phyloP scores from a whole-genome alignment of 164 flowering plant genomes.

The Nymphaea colorata region DNA sequence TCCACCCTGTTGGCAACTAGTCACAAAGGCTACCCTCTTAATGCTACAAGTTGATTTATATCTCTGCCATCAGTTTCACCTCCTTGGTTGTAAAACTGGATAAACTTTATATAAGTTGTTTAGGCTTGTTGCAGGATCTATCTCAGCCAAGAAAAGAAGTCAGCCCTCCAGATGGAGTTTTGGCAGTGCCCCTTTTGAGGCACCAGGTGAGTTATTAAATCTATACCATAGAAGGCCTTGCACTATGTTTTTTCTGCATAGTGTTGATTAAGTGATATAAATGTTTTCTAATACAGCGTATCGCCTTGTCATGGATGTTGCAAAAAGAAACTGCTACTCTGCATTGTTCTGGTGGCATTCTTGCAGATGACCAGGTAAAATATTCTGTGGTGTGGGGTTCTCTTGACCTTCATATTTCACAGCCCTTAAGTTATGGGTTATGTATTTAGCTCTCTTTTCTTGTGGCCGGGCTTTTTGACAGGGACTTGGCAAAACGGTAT shows the following conservation, averaged over 20 bases:
- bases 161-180: slow-evolving; percentile 63
- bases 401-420: slow-evolving; percentile 1
- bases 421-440: background rate
- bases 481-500: slow-evolving; percentile 91
- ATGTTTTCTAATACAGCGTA: slow-evolving; percentile 32
- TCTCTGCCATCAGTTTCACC: background rate
- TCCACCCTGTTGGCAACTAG: background rate
- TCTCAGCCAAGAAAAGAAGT: slow-evolving; percentile 72
- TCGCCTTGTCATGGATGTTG: slow-evolving; percentile 93
- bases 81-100: background rate
- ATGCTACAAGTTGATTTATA: background rate
- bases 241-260: background rate
- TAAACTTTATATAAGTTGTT: too few species aligned
- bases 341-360: slow-evolving; percentile 79
- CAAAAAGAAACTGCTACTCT: slow-evolving; percentile 58
- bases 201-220: slow-evolving; percentile 56
- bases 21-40: background rate
- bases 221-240: background rate
- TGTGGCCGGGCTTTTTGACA: slow-evolving; percentile 15
- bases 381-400: background rate
- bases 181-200: slow-evolving; percentile 70
- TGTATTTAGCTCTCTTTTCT: slow-evolving; percentile 1
- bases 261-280: slow-evolving; percentile 4
- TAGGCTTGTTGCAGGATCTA: slow-evolving; percentile 46
- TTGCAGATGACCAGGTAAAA: slow-evolving; percentile 92